Percentiles rank a stretch among this genome's conserved stretches.
phyloP scores from a whole-genome alignment of 1,284 basidiomycete genomes.

The Meripilus lineatus region DNA sequence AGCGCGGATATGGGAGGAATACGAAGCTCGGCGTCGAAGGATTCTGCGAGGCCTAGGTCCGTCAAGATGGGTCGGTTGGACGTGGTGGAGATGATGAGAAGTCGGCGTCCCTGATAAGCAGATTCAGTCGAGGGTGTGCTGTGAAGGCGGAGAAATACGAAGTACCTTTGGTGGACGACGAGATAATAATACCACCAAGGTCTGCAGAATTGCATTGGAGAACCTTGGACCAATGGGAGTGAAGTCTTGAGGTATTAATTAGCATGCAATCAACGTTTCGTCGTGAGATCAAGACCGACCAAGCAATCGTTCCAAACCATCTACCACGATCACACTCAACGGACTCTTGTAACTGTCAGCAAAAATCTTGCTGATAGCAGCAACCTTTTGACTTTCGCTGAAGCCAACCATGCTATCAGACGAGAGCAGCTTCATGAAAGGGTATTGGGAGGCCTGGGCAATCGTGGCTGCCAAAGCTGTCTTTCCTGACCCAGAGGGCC shows the following conservation, averaged over 20 bases:
- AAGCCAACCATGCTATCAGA: constrained; percentile 98
- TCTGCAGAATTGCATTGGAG: constrained; percentile 92
- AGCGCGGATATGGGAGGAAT: constrained; percentile 83
- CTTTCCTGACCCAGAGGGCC: constrained; percentile 90
- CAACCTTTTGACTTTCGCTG: constrained; percentile 87
- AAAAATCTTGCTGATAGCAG: constrained; percentile 92
- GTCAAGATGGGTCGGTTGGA: constrained; percentile 84
- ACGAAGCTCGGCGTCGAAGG: constrained; percentile 86
- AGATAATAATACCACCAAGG: constrained; percentile 85
- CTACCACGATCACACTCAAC: constrained; percentile 94
- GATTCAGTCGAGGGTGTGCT: no score
- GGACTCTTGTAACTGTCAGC: constrained; percentile 97
- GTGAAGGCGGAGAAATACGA: no score
- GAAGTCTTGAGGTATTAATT: constrained; percentile 61
- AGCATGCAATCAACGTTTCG: constrained; percentile 2
- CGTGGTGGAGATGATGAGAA: constrained; percentile 91
- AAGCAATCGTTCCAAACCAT: constrained; percentile 86
- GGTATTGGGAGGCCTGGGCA: constrained; percentile 88
- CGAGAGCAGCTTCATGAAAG: constrained; percentile 97
- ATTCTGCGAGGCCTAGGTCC: constrained; percentile 86
- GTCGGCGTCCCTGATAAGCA: constrained; percentile 81
- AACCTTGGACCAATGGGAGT: constrained; percentile 97
- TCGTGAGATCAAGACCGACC: constrained; percentile 42
- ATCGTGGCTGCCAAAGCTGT: constrained; percentile 95
- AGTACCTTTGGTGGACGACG: constrained; percentile 88